Percentiles rank a stretch among this genome's conserved stretches.
phyloP scores from a whole-genome alignment of 2,329 filamentous ascomycete genomes.

The Penicillium sp. region DNA sequence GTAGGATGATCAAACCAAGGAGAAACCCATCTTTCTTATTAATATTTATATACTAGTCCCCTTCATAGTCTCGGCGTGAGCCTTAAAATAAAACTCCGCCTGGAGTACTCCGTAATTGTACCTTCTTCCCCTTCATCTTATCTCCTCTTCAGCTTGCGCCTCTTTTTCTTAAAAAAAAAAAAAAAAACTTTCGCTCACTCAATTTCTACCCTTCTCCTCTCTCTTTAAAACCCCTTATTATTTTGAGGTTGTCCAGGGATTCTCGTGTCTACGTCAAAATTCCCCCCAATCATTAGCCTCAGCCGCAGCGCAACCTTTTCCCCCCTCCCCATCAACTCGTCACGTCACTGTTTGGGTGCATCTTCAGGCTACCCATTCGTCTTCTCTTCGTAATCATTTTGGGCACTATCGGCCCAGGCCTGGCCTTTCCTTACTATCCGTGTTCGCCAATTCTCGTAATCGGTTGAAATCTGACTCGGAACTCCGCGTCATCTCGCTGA shows the following conservation, averaged over 20 bases:
- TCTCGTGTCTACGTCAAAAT: constrained; percentile 5
- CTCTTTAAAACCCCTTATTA: background rate
- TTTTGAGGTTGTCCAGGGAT: constrained; percentile 2
- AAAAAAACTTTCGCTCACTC: constrained; percentile 4
- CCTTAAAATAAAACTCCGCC: constrained; percentile 20
- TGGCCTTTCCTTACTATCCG: constrained; percentile 11
- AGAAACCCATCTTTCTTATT: constrained; percentile 3
- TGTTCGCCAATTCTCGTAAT: constrained; percentile 15
- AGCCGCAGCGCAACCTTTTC: constrained; percentile 26
- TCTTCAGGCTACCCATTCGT: constrained; percentile 16
- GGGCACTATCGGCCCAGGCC: constrained; percentile 14
- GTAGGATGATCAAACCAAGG: constrained; percentile 9
- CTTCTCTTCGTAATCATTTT: constrained; percentile 10
- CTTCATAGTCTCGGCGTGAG: constrained; percentile 7
- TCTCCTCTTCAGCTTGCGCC: constrained; percentile 14
- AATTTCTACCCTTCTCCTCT: constrained; percentile 1
- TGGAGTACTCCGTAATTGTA: constrained; percentile 4
- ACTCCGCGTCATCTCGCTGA: constrained; percentile 11
- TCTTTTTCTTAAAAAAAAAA: background rate
- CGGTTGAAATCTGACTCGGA: constrained; percentile 9
- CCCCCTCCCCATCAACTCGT: constrained; percentile 14
- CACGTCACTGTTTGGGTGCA: constrained; percentile 20
- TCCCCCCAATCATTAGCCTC: constrained; percentile 21
- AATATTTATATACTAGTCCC: background rate
- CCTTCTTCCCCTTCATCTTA: constrained; percentile 17